Percentiles rank a stretch among this genome's conserved stretches.
These are phyloP conservation scores for Cryptococcus sp. DNA, from an alignment of 1,284 basidiomycete species.

Conservation along the genomic window DNA sequence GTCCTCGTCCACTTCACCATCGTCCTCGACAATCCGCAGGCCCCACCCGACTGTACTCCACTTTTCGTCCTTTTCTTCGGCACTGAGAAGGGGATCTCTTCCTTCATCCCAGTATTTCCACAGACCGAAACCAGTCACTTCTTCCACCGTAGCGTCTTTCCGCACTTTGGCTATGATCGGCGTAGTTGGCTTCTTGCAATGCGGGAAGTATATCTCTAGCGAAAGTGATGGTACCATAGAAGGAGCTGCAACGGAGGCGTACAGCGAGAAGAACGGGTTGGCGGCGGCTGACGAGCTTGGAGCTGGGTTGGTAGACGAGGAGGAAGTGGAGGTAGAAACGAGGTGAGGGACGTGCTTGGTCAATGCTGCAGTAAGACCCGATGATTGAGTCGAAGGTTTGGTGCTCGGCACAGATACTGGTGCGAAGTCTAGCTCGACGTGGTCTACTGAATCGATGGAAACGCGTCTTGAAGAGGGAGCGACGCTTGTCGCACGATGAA, in stretches of 20 bases:
- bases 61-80: slow-evolving; percentile 59
- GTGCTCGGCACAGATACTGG: slow-evolving; percentile 15
- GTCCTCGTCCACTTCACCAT: slow-evolving; percentile 98
- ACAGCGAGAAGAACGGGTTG: slow-evolving; percentile 54
- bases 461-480: slow-evolving; percentile 14
- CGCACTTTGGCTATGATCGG: slow-evolving; percentile 65
- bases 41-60: slow-evolving; percentile 86
- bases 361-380: slow-evolving; percentile 41
- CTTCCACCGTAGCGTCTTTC: slow-evolving; percentile 88
- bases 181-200: slow-evolving; percentile 64
- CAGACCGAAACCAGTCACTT: slow-evolving; percentile 89
- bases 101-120: slow-evolving; percentile 90
- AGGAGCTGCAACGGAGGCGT: slow-evolving; percentile 53
- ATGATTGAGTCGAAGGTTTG: slow-evolving; percentile 14
- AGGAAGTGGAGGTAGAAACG: slow-evolving; percentile 24
- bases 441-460: slow-evolving; percentile 26
- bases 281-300: slow-evolving; percentile 6
- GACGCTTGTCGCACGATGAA: slow-evolving; percentile 1
- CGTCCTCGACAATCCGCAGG: slow-evolving; percentile 92
- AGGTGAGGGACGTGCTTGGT: slow-evolving; percentile 47
- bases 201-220: slow-evolving; percentile 85
- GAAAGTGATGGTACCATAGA: slow-evolving; percentile 55
- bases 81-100: slow-evolving; percentile 72
- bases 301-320: slow-evolving; percentile 8
- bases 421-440: slow-evolving; percentile 27